Base-by-base conservation (phyloP, 257 asterid species). In the Gynochthodes officinalis region DNA sequence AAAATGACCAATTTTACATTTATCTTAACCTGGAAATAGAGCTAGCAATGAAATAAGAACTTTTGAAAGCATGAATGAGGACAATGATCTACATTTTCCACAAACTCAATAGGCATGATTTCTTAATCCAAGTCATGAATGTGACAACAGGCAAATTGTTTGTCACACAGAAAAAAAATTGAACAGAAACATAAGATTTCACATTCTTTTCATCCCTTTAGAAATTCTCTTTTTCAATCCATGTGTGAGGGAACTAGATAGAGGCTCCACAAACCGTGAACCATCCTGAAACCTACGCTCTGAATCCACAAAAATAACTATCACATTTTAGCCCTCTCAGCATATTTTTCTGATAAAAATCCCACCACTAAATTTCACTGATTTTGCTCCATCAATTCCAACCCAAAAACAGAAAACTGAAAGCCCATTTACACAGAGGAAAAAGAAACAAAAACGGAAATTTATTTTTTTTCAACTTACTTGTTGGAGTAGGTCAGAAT, bases 401-500 rank as follows among this genome's bases (percentile, higher is more conserved):
- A 18, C 35, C 37, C 25, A 16, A 44, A 27, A 66, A 64, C 57
- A 44, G 2, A 49, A 27, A 49, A 37, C 37, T n/a, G 27, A 70
- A 43, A 39, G 39, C 7, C 7, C 18, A 23, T n/a, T 40, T 27
- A 5, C 69, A 40, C 11, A 63, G 25, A 27, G 3, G 23, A 16
- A 71, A 71, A 59, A 18, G 32, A 57, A 43, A 0, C 23, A 23
- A 16, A 9, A 35, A 42, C 7, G 39, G 53, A 27, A 13, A 65
- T 28, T 7, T 35, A 30, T n/a, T n/a, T n/a, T n/a, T n/a, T n/a
- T n/a, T 52, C 27, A 66, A 33, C 84, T 73, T 78, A 93, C 97
- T 82, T 89, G 97, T 72, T 64, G 59, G 76, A 93, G 93, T 57
- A 93, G 91, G 76, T 90, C 82, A 63, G 82, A 68, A 69, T 93